phyloP scores from a whole-genome alignment of 805 yeast genomes.

The Middelhovenomyces tepae region DNA sequence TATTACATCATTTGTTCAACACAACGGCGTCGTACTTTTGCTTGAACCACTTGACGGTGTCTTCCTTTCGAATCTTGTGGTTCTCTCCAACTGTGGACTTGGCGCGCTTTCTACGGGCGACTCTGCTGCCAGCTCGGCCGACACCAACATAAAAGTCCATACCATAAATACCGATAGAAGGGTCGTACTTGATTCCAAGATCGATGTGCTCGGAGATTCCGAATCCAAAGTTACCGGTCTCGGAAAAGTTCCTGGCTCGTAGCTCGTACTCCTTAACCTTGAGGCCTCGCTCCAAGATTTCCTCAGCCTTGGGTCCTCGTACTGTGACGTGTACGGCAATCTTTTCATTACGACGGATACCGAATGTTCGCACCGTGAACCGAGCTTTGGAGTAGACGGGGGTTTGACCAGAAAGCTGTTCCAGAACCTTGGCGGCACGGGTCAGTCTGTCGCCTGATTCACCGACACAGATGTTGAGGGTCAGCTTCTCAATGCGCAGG shows the following conservation, averaged over 20 bases:
- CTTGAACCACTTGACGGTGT: slow-evolving; percentile 97
- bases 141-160: slow-evolving; percentile 98
- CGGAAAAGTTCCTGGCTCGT: slow-evolving; percentile 88
- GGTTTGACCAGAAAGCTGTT: slow-evolving; percentile 99
- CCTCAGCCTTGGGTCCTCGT: slow-evolving; percentile 99
- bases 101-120: slow-evolving; percentile 90
- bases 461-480: slow-evolving; percentile 99
- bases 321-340: slow-evolving; percentile 98
- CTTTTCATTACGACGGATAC: slow-evolving; percentile 99
- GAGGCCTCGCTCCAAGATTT: slow-evolving; percentile 98
- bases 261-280: slow-evolving; percentile 99
- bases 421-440: slow-evolving; percentile 99
- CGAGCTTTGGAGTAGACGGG: slow-evolving; percentile 99
- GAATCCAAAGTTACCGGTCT: slow-evolving; percentile 99
- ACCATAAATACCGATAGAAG: slow-evolving; percentile 99
- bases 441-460: slow-evolving; percentile 99
- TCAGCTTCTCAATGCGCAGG: slow-evolving; percentile 97
- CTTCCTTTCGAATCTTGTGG: slow-evolving; percentile 89
- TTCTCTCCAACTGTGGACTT: slow-evolving; percentile 79
- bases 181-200: slow-evolving; percentile 99
- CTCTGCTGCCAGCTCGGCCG: slow-evolving; percentile 99
- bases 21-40: slow-evolving; percentile 99
- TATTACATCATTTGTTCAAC: slow-evolving; percentile 11
- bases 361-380: slow-evolving; percentile 99
- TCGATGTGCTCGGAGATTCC: slow-evolving; percentile 99